A percentile compares a stretch with the other conserved stretches of the same genome.
phyloP scores from a whole-genome alignment of 177 flowering plant species.

The Vitis hybrid region DNA sequence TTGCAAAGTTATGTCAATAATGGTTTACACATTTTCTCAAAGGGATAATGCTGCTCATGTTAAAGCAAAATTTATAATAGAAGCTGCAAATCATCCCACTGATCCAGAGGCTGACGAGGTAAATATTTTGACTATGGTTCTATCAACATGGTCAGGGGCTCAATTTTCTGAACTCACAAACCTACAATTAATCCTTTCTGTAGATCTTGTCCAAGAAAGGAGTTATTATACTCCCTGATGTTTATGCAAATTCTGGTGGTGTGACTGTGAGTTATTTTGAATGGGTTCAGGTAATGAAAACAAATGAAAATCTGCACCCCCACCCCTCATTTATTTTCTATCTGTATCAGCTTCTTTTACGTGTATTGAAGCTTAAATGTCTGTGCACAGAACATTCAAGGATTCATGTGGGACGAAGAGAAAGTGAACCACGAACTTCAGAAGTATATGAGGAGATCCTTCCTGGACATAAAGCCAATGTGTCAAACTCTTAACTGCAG shows the following conservation, averaged over 20 bases:
- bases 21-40: conserved; percentile 1
- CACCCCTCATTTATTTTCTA: not conserved
- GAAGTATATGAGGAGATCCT: conserved; percentile 64
- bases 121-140: not conserved
- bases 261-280: conserved; percentile 96
- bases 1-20: too few species aligned
- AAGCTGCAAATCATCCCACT: conserved; percentile 85
- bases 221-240: conserved; percentile 78
- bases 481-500: conserved; percentile 62
- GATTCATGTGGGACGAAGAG: conserved; percentile 88
- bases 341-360: not conserved
- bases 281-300: conserved; percentile 73
- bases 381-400: conserved; percentile 70
- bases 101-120: conserved; percentile 94
- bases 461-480: conserved; percentile 58
- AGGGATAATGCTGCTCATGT: conserved; percentile 80
- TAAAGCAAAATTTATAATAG: conserved; percentile 74
- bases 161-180: too few species aligned
- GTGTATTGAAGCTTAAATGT: not conserved
- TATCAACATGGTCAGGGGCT: too few species aligned
- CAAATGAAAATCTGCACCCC: too few species aligned
- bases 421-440: conserved; percentile 61
- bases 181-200: conserved; percentile 12
- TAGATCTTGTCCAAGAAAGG: conserved; percentile 89
- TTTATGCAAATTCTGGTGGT: conserved; percentile 93